Conservation (phyloP, 139 green algal species). For the Chlamydomonas applanata region DNA sequence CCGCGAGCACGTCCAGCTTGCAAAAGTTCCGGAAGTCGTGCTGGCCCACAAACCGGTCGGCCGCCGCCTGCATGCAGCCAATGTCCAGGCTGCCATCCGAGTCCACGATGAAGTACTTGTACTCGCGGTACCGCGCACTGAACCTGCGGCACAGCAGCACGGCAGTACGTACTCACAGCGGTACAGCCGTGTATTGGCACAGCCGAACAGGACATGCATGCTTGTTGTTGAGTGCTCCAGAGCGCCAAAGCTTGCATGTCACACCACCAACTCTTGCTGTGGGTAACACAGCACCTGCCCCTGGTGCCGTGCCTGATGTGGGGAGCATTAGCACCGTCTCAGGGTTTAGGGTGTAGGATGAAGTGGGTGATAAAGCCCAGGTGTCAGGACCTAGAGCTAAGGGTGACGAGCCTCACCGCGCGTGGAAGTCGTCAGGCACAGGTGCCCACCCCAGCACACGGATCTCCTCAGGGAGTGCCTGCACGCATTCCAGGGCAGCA, state of each 20-base stretch:
- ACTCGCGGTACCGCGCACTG: constrained; percentile 64
- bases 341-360: background rate
- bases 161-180: no score
- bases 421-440: constrained; percentile 73
- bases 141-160: constrained; percentile 57
- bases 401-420: constrained; percentile 46
- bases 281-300: background rate
- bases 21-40: constrained; percentile 98
- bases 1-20: constrained; percentile 60
- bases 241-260: background rate
- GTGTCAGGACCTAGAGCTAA: no score
- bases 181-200: background rate
- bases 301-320: background rate
- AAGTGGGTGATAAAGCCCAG: no score
- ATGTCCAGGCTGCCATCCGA: constrained; percentile 60
- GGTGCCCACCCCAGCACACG: constrained; percentile 69
- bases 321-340: background rate
- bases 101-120: constrained; percentile 90
- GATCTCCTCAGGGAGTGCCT: constrained; percentile 14
- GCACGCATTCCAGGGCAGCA: background rate
- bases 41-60: constrained; percentile 69
- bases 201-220: background rate
- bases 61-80: constrained; percentile 72
- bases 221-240: no score
- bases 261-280: background rate